Evolutionary conservation across 176 grass and related monocot species (phyloP).

Genomic region (Eremochloa ophiuroides): DNA sequence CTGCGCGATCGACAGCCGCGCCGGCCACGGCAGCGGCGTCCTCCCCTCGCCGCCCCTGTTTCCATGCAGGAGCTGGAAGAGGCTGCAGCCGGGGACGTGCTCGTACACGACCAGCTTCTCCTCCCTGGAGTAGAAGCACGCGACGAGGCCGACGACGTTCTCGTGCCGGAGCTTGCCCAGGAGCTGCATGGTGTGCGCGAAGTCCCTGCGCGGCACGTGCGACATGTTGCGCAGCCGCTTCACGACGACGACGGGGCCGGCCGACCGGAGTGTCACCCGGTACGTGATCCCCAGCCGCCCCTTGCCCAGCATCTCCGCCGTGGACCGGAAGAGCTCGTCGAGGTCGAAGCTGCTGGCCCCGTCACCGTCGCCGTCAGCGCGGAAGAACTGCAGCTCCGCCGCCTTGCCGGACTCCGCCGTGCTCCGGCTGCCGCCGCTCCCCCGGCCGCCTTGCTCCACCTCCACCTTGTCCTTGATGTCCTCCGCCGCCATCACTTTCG

Average conservation of each 20-base stretch:
- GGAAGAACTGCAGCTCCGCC: constrained; percentile 56
- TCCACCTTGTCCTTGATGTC: constrained; percentile 50
- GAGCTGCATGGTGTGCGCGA: constrained; percentile 71
- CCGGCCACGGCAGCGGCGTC: constrained; percentile 67
- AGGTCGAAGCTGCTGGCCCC: constrained; percentile 45
- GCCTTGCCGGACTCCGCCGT: constrained; percentile 23
- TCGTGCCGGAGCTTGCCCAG: constrained; percentile 80
- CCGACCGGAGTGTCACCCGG: constrained; percentile 48
- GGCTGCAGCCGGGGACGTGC: constrained; percentile 57
- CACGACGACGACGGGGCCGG: constrained; percentile 43
- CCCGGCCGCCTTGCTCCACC: constrained; percentile 16
- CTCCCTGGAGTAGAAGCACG: constrained; percentile 76
- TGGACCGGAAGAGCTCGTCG: constrained; percentile 61
- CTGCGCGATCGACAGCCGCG: constrained; percentile 64
- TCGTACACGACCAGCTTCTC: constrained; percentile 88
- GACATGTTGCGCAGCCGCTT: constrained; percentile 85
- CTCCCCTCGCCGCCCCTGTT: constrained; percentile 73
- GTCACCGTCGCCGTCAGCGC: constrained; percentile 32
- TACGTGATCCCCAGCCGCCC: constrained; percentile 83
- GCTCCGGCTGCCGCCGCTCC: constrained; percentile 40
- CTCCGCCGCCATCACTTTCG: constrained; percentile 8
- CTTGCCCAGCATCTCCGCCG: constrained; percentile 78
- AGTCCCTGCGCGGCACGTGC: constrained; percentile 56
- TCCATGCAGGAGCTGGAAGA: constrained; percentile 89
- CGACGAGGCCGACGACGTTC: constrained; percentile 68